Percentiles rank a stretch among this genome's conserved stretches.
Conservation (phyloP, 2,329 filamentous ascomycete genomes). For the Colletotrichum scovillei region DNA sequence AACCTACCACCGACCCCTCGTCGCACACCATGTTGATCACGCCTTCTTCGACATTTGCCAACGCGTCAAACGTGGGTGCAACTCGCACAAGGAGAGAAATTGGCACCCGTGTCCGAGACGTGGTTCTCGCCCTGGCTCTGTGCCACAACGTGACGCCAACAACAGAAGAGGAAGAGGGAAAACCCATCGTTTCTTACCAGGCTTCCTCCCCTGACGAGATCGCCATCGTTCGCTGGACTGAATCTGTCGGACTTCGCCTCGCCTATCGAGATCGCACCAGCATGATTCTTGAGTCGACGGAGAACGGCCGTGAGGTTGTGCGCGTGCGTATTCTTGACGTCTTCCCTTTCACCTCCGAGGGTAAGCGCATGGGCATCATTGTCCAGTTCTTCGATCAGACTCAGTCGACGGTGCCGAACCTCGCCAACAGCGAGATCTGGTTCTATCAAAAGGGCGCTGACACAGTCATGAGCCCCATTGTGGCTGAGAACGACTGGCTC, state of each 20-base stretch:
- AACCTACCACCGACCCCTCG: conserved; percentile 56
- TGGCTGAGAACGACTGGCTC: conserved; percentile 96
- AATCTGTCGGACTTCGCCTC: conserved; percentile 88
- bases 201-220: conserved; percentile 98
- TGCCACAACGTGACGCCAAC: conserved; percentile 98
- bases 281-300: conserved; percentile 84
- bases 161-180: conserved; percentile 83
- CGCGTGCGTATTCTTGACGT: conserved; percentile 91
- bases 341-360: conserved; percentile 97
- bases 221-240: conserved; percentile 95
- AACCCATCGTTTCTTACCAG: conserved; percentile 86
- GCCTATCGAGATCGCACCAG: conserved; percentile 86
- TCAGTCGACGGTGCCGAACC: conserved; percentile 57
- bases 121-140: conserved; percentile 89
- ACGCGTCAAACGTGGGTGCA: conserved; percentile 69
- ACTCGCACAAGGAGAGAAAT: conserved; percentile 94
- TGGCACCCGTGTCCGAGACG: conserved; percentile 89
- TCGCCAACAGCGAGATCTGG: conserved; percentile 84
- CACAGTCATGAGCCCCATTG: conserved; percentile 97
- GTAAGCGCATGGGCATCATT: conserved; percentile 98
- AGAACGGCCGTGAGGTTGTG: conserved; percentile 79
- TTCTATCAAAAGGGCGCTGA: conserved; percentile 99
- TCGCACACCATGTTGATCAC: conserved; percentile 72
- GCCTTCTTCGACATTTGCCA: conserved; percentile 77
- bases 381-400: conserved; percentile 81